Evolutionary conservation across 345 rosid species (phyloP).

Genomic region (Barbarea vulgaris): DNA sequence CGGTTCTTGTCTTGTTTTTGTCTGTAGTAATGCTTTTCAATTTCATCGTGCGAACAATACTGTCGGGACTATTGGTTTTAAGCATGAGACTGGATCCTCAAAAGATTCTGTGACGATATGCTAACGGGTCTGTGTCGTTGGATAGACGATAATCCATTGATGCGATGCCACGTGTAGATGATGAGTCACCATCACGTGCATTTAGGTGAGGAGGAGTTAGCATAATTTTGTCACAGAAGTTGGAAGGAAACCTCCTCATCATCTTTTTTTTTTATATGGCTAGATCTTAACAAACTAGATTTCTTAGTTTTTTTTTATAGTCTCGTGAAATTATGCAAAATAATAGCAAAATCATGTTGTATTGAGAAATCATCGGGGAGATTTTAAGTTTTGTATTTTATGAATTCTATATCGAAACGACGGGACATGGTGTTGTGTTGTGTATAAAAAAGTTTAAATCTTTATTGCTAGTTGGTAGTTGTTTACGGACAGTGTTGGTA

Average conservation of each 20-base stretch:
- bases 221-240: background rate
- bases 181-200: slow-evolving; percentile 32
- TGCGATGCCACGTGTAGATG: slow-evolving; percentile 22
- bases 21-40: slow-evolving; percentile 32
- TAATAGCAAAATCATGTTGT: background rate
- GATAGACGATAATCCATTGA: slow-evolving; percentile 37
- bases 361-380: background rate
- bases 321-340: background rate
- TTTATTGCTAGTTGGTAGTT: background rate
- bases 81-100: slow-evolving; percentile 1
- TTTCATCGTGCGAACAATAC: slow-evolving; percentile 37
- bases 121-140: slow-evolving; percentile 35
- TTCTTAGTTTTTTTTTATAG: background rate
- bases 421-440: background rate
- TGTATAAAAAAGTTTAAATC: too few species aligned
- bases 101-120: slow-evolving; percentile 21
- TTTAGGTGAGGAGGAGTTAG: slow-evolving; percentile 25
- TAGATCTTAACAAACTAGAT: slow-evolving; percentile 14
- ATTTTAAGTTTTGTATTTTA: background rate
- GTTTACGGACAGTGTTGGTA: too few species aligned
- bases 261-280: background rate
- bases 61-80: slow-evolving; percentile 25
- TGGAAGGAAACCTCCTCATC: slow-evolving; percentile 23
- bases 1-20: slow-evolving; percentile 33
- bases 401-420: background rate